Evolutionary conservation across 2,329 filamentous ascomycete genomes (phyloP), one percentile per base, ranked within the genome.

Genomic region (Cyphellophora europaea): DNA sequence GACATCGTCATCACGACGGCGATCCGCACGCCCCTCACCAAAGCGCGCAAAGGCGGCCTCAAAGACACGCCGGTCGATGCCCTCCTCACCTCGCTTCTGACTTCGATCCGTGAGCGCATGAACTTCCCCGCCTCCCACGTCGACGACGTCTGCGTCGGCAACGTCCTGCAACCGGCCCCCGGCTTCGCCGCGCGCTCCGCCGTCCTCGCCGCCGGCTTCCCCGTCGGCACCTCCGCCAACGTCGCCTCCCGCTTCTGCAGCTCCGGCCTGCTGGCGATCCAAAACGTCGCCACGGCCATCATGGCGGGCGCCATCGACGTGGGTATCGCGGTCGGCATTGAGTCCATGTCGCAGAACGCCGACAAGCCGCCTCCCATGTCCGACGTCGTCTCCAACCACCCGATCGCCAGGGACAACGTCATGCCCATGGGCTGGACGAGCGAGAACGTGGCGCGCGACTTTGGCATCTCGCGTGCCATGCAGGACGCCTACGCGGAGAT

Each of bases 341-440:
- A 98, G 76, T 93, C 83, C 69, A 98, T 98, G 91, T 83, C 77
- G 54, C 71, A 71, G 40, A 82, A 95, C 56, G 87, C 88, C 18
- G 71, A 69, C 31, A 88, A 88, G 42, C 89, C 96, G 11, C 75
- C 79, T 42, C 87, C 95, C 62, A 94, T 96, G 72, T 91, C 83
- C 21, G 84, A 93, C 30, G 72, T 84, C 35, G 77, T 96, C 45
- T 83, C 94, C 55, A 72, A 67, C 49, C 74, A 89, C 67, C 72
- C 76, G 43, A 81, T 91, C 56, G 75, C 88, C 18, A 82, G 82
- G 53, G 93, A 95, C 73, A 96, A 91, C 77, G 94, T 93, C 66
- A 87, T 96, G 5, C 80, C 87, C 57, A 96, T 96, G 89, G 89
- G 89, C 51, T 74, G 87, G n/a, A 71, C 95, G 33, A 93, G 86